Evolutionary conservation across 257 asterid genomes (phyloP).

Genomic region (Gardenia jasminoides): DNA sequence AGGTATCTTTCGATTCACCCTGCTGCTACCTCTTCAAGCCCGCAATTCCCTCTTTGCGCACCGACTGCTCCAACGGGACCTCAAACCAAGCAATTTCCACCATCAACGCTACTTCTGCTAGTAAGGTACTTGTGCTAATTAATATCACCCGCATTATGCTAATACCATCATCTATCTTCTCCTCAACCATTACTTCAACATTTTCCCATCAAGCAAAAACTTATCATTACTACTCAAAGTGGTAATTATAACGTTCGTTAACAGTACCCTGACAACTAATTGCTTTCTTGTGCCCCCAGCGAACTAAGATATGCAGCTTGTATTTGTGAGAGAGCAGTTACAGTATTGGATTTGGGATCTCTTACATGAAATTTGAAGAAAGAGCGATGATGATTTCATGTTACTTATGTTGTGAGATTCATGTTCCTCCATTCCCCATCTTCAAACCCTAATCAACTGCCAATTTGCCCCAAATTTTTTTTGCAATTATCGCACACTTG

Average conservation of each 20-base stretch:
- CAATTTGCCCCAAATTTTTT: no score
- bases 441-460: no score
- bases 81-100: constrained; percentile 33
- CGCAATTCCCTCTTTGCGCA: constrained; percentile 4
- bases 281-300: no score
- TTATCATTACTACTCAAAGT: no score
- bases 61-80: constrained; percentile 26
- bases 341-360: background rate
- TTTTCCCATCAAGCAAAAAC: background rate
- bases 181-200: no score
- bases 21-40: background rate
- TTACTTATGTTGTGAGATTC: no score
- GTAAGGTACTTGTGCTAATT: constrained; percentile 43
- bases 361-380: background rate
- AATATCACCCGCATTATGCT: no score
- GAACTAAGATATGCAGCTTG: background rate
- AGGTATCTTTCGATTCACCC: constrained; percentile 45
- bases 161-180: background rate
- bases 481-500: no score
- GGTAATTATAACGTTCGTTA: no score
- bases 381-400: background rate
- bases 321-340: background rate
- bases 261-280: no score
- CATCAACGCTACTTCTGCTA: constrained; percentile 37
- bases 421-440: no score